A percentile compares a stretch with the other conserved stretches of the same genome.
Evolutionary conservation across 2,329 filamentous ascomycete genomes (phyloP).

Genomic region (Boeremia lycopersici): DNA sequence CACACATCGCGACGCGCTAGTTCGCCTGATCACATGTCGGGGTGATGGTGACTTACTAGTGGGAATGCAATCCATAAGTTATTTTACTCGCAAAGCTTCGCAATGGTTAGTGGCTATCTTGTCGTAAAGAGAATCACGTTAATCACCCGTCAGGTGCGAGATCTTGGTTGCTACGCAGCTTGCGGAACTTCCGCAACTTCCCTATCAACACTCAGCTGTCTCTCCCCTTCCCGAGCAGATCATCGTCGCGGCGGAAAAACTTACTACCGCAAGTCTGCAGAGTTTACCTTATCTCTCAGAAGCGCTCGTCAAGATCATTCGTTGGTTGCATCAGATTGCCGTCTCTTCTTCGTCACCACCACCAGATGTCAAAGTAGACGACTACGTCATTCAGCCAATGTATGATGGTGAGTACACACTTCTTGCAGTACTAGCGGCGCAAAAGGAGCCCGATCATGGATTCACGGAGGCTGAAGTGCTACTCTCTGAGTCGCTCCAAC

Average conservation of each 20-base stretch:
- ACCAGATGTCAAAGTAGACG: constrained; percentile 14
- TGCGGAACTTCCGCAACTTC: constrained; percentile 19
- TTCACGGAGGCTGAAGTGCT: constrained; percentile 24
- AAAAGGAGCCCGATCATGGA: constrained; percentile 13
- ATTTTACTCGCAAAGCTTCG: constrained; percentile 23
- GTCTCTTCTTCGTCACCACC: constrained; percentile 8
- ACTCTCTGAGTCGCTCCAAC: constrained; percentile 24
- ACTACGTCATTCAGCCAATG: constrained; percentile 20
- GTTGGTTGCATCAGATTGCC: constrained; percentile 21
- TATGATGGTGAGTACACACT: constrained; percentile 25
- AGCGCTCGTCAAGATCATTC: constrained; percentile 17
- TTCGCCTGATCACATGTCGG: constrained; percentile 21
- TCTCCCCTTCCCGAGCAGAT: constrained; percentile 14
- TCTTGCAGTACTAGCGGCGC: constrained; percentile 17
- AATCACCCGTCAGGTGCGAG: constrained; percentile 24
- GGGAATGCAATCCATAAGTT: constrained; percentile 15
- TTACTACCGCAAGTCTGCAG: constrained; percentile 17
- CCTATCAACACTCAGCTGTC: constrained; percentile 10
- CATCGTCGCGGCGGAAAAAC: constrained; percentile 9
- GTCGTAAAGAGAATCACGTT: background rate
- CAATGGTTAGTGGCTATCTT: constrained; percentile 21
- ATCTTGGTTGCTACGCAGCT: constrained; percentile 27
- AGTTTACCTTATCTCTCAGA: constrained; percentile 19
- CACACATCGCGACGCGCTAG: constrained; percentile 26
- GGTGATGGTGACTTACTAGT: constrained; percentile 24